Evolutionary conservation across 2,329 filamentous ascomycete genomes (phyloP).

Genomic region (Thermoascus crustaceus): DNA sequence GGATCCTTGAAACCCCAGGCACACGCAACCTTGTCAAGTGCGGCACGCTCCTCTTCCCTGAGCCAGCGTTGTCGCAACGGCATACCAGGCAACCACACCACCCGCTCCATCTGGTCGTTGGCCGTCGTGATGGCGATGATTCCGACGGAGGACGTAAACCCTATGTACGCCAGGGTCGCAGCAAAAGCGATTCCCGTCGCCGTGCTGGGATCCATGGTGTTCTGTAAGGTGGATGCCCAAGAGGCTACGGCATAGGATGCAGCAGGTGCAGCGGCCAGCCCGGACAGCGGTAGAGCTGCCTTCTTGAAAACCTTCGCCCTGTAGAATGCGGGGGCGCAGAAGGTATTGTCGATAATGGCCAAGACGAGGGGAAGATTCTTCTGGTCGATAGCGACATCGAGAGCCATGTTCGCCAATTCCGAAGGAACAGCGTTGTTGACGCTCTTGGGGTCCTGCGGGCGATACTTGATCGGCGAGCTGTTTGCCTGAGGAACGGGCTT

Average conservation of each 20-base stretch:
- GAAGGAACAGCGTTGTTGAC: conserved; percentile 63
- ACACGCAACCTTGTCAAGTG: conserved; percentile 74
- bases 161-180: conserved; percentile 74
- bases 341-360: conserved; percentile 61
- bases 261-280: conserved; percentile 27
- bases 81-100: conserved; percentile 80
- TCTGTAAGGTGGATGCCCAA: conserved; percentile 58
- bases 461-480: conserved; percentile 52
- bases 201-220: conserved; percentile 64
- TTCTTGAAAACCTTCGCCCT: conserved; percentile 37
- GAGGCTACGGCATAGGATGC: conserved; percentile 59
- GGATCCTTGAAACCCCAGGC: conserved; percentile 87
- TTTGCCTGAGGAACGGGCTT: conserved; percentile 65
- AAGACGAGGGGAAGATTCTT: conserved; percentile 73
- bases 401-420: conserved; percentile 62
- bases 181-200: conserved; percentile 73
- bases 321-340: conserved; percentile 36
- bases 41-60: conserved; percentile 80
- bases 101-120: conserved; percentile 91
- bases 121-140: conserved; percentile 75
- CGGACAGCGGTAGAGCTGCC: conserved; percentile 32
- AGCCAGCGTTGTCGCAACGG: conserved; percentile 76
- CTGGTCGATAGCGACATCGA: conserved; percentile 70
- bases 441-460: conserved; percentile 57
- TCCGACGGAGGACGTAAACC: conserved; percentile 72